Evolutionary conservation across 768 basidiomycete genomes (phyloP), one percentile per base, ranked within the genome.

Genomic region (Tremella fuciformis): DNA sequence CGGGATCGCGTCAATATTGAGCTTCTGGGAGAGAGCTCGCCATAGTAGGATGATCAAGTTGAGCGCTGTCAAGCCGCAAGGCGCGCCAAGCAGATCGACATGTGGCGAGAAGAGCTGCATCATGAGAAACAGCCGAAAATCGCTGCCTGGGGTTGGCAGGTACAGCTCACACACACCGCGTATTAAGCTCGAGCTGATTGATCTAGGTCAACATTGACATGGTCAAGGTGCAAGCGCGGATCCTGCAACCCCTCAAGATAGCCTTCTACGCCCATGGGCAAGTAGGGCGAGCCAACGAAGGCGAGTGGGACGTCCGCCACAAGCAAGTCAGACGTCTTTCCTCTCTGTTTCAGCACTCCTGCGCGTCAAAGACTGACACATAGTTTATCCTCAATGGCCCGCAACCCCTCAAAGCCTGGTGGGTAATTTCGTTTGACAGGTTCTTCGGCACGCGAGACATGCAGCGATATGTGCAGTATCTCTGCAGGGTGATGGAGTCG

Each of bases 31-130:
- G n/a, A n/a, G n/a, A n/a, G n/a, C n/a, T n/a, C n/a, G n/a, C n/a
- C n/a, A n/a, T n/a, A n/a, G n/a, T n/a, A 74, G 59, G 42, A 75
- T 77, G 73, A 75, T 77, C 63, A 74, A 73, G 56, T 41, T 72
- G 26, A 63, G 62, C 41, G 71, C 71, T 3, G 51, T 71, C 58
- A 55, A 39, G 16, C 70, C 66, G 13, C 16, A 46, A 18, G 63
- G 1, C 25, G 67, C 13, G 55, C 61, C 9, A 15, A 13, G 2
- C 53, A 49, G 16, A 59, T 75, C 34, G 51, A 52, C n/a, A n/a
- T 56, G 7, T 77, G 76, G 76, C 55, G 76, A 40, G 44, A 48
- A 19, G 69, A 63, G 26, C 59, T 77, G 8, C 70, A 56, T 3
- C 67, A 69, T 47, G 71, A 75, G 53, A 57, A 49, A 13, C 64